Conservation (phyloP, 768 basidiomycete genomes). For the Boletus subparvulus region DNA sequence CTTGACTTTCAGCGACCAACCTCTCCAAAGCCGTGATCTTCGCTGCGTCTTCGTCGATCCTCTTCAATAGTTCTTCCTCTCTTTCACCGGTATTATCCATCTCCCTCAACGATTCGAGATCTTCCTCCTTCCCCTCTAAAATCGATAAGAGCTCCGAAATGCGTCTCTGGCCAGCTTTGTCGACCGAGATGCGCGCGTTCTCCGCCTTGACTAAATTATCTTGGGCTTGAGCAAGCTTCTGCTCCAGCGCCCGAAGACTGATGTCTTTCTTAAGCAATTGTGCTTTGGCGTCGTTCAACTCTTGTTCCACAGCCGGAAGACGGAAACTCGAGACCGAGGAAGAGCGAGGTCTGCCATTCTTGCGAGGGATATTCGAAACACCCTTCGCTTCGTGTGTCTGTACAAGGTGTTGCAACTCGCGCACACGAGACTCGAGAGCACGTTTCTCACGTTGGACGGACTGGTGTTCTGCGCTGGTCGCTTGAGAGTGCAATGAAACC, state of each 20-base stretch:
- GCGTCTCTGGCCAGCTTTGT: constrained; percentile 45
- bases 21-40: constrained; percentile 60
- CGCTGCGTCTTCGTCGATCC: constrained; percentile 73
- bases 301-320: constrained; percentile 52
- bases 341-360: constrained; percentile 49
- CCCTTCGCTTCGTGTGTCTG: constrained; percentile 36
- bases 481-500: constrained; percentile 53
- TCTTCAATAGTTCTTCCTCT: constrained; percentile 59
- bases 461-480: constrained; percentile 39
- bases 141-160: constrained; percentile 43
- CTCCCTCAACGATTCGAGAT: constrained; percentile 46
- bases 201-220: constrained; percentile 49
- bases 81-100: constrained; percentile 43
- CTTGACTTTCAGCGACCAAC: constrained; percentile 42
- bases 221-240: constrained; percentile 51
- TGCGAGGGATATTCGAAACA: constrained; percentile 33
- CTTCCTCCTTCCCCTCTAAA: constrained; percentile 60
- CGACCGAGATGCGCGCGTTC: constrained; percentile 59
- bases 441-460: constrained; percentile 59
- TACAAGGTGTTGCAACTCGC: constrained; percentile 51
- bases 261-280: constrained; percentile 45
- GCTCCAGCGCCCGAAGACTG: constrained; percentile 41
- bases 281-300: constrained; percentile 48
- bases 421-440: constrained; percentile 54
- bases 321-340: constrained; percentile 57